Conservation (phyloP, 805 yeast genomes). For the Kuraishia cidri region DNA sequence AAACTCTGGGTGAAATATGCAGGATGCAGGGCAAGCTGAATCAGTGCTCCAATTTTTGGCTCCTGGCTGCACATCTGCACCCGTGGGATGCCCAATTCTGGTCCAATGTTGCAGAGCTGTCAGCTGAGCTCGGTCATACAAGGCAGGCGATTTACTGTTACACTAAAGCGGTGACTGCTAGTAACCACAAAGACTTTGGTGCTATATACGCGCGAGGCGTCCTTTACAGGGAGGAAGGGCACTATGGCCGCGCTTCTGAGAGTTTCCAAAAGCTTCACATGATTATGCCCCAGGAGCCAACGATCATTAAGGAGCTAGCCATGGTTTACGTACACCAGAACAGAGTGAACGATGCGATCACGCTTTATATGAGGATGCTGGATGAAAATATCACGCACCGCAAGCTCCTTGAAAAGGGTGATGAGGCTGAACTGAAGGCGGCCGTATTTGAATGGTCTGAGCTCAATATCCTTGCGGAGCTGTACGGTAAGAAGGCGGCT, state of each 20-base stretch:
- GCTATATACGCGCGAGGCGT: slow-evolving; percentile 57
- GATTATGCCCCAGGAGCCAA: slow-evolving; percentile 49
- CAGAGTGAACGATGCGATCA: slow-evolving; percentile 67
- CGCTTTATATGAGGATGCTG: slow-evolving; percentile 54
- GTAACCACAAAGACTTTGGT: slow-evolving; percentile 36
- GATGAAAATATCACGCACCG: slow-evolving; percentile 46
- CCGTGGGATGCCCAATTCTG: slow-evolving; percentile 73
- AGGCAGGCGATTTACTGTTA: slow-evolving; percentile 79
- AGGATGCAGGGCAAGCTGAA: slow-evolving; percentile 54
- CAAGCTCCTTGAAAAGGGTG: slow-evolving; percentile 6
- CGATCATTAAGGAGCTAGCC: slow-evolving; percentile 53
- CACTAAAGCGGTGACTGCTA: slow-evolving; percentile 46
- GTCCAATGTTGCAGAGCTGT: slow-evolving; percentile 65
- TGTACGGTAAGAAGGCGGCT: slow-evolving; percentile 62
- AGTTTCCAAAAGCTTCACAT: slow-evolving; percentile 54
- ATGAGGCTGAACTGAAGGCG: slow-evolving; percentile 12
- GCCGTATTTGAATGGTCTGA: slow-evolving; percentile 82
- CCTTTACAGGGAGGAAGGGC: slow-evolving; percentile 58
- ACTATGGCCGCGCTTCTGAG: slow-evolving; percentile 63
- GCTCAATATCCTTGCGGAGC: slow-evolving; percentile 73
- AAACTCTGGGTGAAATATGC: slow-evolving; percentile 80
- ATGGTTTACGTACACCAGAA: slow-evolving; percentile 40
- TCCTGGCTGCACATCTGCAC: slow-evolving; percentile 70
- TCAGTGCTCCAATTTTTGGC: slow-evolving; percentile 76
- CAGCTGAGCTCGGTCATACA: slow-evolving; percentile 54